Conservation (phyloP, 495 filamentous ascomycete genomes). For the Tuber melanosporum region DNA sequence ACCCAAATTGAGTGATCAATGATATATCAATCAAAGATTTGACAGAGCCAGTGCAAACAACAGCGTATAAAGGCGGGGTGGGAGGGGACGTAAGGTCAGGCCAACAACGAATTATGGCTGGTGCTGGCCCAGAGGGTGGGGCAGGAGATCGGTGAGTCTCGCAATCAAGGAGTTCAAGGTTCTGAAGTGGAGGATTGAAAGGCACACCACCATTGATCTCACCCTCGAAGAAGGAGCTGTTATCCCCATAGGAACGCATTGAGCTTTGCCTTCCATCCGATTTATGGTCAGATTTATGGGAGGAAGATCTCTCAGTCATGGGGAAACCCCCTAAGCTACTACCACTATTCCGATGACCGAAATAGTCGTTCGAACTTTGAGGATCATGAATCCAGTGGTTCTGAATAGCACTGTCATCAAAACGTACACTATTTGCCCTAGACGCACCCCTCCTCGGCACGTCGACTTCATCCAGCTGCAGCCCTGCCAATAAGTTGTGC, state of each 20-base stretch:
- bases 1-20: conserved; percentile 63
- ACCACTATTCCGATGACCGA: conserved; percentile 65
- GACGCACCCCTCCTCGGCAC: conserved; percentile 89
- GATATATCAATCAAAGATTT: conserved; percentile 68
- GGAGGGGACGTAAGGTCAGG: conserved; percentile 78
- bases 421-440: conserved; percentile 95
- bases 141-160: conserved; percentile 34
- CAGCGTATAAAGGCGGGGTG: conserved; percentile 79
- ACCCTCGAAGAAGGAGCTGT: conserved; percentile 39
- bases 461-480: conserved; percentile 80
- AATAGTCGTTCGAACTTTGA: conserved; percentile 66
- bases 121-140: conserved; percentile 58
- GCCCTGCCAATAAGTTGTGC: conserved; percentile 59
- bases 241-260: conserved; percentile 41
- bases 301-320: conserved; percentile 80
- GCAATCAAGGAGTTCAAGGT: conserved; percentile 36
- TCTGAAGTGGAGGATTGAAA: conserved; percentile 31
- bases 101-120: conserved; percentile 95
- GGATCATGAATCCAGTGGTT: conserved; percentile 78
- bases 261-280: conserved; percentile 88
- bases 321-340: conserved; percentile 77
- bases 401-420: conserved; percentile 92
- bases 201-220: conserved; percentile 25
- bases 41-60: conserved; percentile 85
- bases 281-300: conserved; percentile 94